Evolutionary conservation across 192 early-diverging fungal species (phyloP).

Genomic region (Umbelopsis sp.): DNA sequence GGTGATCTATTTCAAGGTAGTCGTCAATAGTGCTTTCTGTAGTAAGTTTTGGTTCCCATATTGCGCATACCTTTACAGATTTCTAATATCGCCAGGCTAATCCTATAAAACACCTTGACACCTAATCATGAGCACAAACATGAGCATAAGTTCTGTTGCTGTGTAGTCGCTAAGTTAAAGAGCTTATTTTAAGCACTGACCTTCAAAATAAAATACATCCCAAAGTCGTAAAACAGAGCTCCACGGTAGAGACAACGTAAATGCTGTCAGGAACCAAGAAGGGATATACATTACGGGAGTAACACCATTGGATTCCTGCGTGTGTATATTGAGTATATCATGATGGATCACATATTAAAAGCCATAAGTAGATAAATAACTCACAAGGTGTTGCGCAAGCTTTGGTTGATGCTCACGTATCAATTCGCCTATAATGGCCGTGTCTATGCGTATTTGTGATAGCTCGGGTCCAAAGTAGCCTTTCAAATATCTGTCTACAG

Average conservation of each 20-base stretch:
- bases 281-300: slow-evolving; percentile 89
- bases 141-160: neutral
- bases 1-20: slow-evolving; percentile 42
- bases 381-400: slow-evolving; percentile 71
- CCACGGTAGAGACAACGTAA: slow-evolving; percentile 89
- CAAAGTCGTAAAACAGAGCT: slow-evolving; percentile 83
- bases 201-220: slow-evolving; percentile 91
- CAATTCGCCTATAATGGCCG: slow-evolving; percentile 78
- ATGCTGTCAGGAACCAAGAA: slow-evolving; percentile 93
- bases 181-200: slow-evolving; percentile 19
- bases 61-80: slow-evolving; percentile 44
- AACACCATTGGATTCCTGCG: slow-evolving; percentile 70
- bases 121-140: slow-evolving; percentile 35
- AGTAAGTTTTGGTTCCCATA: no score
- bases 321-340: neutral
- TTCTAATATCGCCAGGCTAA: slow-evolving; percentile 75
- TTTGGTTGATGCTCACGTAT: slow-evolving; percentile 68
- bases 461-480: slow-evolving; percentile 81
- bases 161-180: no score
- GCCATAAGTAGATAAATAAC: neutral
- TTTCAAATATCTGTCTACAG: slow-evolving; percentile 71
- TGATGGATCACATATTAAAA: neutral
- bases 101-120: slow-evolving; percentile 81
- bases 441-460: slow-evolving; percentile 78
- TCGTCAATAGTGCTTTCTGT: no score